Percentiles rank a stretch among this genome's conserved stretches.
Evolutionary conservation across 2,329 filamentous ascomycete genomes (phyloP).

Genomic region (Venturia asperata): DNA sequence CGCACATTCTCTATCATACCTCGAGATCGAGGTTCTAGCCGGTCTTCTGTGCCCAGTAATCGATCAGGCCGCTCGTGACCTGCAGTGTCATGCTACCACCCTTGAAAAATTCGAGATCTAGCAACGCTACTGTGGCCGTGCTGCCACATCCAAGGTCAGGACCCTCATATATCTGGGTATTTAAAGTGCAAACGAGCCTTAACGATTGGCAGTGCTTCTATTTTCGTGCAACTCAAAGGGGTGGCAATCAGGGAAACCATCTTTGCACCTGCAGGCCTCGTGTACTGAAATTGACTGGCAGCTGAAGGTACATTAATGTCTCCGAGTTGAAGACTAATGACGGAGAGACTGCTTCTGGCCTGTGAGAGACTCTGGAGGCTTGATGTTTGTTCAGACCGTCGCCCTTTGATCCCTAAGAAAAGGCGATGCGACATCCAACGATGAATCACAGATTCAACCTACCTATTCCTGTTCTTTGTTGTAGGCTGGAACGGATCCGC

Average conservation of each 20-base stretch:
- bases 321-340: background rate
- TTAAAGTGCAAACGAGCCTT: background rate
- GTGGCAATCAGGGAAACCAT: background rate
- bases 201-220: background rate
- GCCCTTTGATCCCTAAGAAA: background rate
- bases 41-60: background rate
- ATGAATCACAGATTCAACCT: background rate
- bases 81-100: background rate
- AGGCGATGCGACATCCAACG: background rate
- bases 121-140: background rate
- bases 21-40: background rate
- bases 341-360: background rate
- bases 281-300: background rate
- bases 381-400: background rate
- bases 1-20: background rate
- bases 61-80: background rate
- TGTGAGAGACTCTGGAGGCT: background rate
- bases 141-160: background rate
- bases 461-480: background rate
- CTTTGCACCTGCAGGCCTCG: background rate
- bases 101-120: background rate
- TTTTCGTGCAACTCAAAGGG: background rate
- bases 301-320: background rate
- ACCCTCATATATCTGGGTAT: background rate
- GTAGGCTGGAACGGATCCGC: background rate